A percentile compares a stretch with the other conserved stretches of the same genome.
phyloP scores from a whole-genome alignment of 2,329 filamentous ascomycete species.

The Xylariaceae sp. region DNA sequence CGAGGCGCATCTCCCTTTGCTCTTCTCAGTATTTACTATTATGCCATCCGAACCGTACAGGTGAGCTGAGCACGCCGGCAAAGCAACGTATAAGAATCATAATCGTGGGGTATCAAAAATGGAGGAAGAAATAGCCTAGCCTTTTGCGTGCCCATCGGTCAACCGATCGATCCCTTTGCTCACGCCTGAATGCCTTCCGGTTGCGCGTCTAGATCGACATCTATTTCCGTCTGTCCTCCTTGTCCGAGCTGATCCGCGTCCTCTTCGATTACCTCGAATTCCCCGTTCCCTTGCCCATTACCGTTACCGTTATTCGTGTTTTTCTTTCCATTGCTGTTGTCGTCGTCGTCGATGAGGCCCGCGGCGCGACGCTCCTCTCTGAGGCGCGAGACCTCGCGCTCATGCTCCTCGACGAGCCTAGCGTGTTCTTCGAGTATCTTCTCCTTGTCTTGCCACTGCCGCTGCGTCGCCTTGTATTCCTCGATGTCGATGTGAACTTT shows the following conservation, averaged over 20 bases:
- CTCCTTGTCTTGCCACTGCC: constrained; percentile 56
- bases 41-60: too few relatives aligned
- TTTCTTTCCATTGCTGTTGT: constrained; percentile 53
- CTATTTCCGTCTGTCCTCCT: neutral
- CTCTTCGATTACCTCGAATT: constrained; percentile 24
- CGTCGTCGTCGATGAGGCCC: constrained; percentile 47
- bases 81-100: constrained; percentile 25
- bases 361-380: constrained; percentile 47
- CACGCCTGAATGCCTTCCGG: constrained; percentile 8
- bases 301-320: constrained; percentile 25
- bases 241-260: constrained; percentile 27
- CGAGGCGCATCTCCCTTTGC: too few relatives aligned
- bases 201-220: constrained; percentile 2
- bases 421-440: constrained; percentile 62
- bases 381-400: constrained; percentile 53
- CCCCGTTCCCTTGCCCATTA: constrained; percentile 11
- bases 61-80: neutral
- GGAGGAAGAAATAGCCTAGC: neutral
- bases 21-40: too few relatives aligned
- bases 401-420: constrained; percentile 51
- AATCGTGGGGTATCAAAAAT: constrained; percentile 40
- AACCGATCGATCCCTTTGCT: neutral
- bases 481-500: constrained; percentile 64
- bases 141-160: neutral
- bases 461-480: constrained; percentile 61